phyloP scores from a whole-genome alignment of 345 rosid species.

The Bretschneidera sinensis region DNA sequence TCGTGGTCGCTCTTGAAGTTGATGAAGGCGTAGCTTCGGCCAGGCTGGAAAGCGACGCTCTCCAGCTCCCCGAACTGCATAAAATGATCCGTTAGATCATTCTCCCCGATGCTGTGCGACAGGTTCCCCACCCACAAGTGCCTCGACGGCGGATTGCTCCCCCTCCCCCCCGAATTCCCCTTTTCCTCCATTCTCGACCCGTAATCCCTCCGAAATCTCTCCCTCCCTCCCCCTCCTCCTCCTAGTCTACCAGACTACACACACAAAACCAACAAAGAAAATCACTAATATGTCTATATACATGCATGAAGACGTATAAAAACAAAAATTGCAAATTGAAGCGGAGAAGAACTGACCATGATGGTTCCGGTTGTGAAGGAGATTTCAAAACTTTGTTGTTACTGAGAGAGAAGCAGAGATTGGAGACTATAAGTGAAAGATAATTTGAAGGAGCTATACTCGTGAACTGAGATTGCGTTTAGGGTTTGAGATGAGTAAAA shows the following conservation, averaged over 20 bases:
- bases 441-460: too few relatives aligned
- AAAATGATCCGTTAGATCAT: conserved; percentile 48
- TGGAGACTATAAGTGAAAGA: background rate
- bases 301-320: conserved; percentile 1
- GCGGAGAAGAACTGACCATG: conserved; percentile 19
- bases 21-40: conserved; percentile 77
- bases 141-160: conserved; percentile 67
- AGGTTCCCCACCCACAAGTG: conserved; percentile 95
- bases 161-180: conserved; percentile 24
- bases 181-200: conserved; percentile 14
- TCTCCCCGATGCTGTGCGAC: conserved; percentile 52
- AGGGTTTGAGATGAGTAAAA: too few relatives aligned
- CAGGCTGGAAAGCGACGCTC: conserved; percentile 75
- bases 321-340: background rate
- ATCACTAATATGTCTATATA: background rate
- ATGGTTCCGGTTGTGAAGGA: background rate
- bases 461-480: too few relatives aligned
- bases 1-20: conserved; percentile 64
- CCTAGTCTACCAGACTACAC: conserved; percentile 32
- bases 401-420: background rate
- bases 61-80: conserved; percentile 69
- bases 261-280: conserved; percentile 12
- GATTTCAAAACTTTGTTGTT: background rate
- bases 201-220: conserved; percentile 34
- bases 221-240: conserved; percentile 48